Base-by-base conservation (phyloP, 2,329 filamentous ascomycete genomes). In the Aspergillus flavus region DNA sequence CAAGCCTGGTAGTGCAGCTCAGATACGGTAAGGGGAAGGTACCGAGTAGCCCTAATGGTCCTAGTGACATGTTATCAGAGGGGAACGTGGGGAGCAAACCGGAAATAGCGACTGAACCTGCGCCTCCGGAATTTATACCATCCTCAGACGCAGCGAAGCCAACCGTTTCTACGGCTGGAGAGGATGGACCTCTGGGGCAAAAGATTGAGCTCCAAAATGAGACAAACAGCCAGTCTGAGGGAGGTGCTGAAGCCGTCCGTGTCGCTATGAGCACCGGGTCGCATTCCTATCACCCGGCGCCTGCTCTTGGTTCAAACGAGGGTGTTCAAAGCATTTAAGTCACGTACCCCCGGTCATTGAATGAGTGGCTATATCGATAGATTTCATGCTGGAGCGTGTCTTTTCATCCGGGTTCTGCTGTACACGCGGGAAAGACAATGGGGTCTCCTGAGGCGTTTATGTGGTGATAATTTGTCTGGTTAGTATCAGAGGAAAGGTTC, bases 1-100 rank as follows among this genome's bases (percentile, higher is more conserved):
- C 77, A 26, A 92, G 88, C 68, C 83, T 94, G 46, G 85, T 97
- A 57, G 90, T 97, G 61, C 94, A 91, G 75, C 83, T 97, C 16
- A 74, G 79, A 69, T 83, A 82, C 67, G 69, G 72, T 59, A 79
- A 78, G 63, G 69, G 71, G 19, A 71, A 73, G 59, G 30, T 62
- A 19, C 58, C 66, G 21, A 66, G 64, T 60, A 68, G 66, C 53
- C 59, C 64, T 11, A 62, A 66, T 32, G 63, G 53, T 19, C 57
- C 68, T 54, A 61, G 59, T 26, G 69, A 71, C 26, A 67, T 68
- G 58, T 64, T 66, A 60, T 36, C 58, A 26, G 32, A 28, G 52
- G 39, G 43, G 19, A 59, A 55, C 16, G n/a, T 58, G n/a, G 66
- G 67, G 46, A 39, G 28, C 19, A 59, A 64, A 41, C 63, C 66